Percentiles rank a stretch among this genome's conserved stretches.
phyloP scores from a whole-genome alignment of 768 basidiomycete genomes.

The Panaeolus papilionaceus region DNA sequence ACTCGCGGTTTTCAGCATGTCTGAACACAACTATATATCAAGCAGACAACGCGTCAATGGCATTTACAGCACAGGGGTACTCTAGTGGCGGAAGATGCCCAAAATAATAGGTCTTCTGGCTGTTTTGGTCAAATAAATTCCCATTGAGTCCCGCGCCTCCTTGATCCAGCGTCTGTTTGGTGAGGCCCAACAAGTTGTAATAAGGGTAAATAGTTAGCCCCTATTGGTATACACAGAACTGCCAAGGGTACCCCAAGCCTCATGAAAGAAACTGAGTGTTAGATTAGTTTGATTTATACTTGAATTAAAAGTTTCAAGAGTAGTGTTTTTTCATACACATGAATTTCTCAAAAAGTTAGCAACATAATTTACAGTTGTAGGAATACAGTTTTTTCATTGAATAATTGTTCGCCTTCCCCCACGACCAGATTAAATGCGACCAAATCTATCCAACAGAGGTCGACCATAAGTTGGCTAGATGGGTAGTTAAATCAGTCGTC shows the following conservation, averaged over 20 bases:
- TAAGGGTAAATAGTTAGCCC: neutral
- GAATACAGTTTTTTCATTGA: neutral
- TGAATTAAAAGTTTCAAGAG: no score
- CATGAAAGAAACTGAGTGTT: no score
- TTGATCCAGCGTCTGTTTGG: slow-evolving; percentile 13
- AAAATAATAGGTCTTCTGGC: neutral
- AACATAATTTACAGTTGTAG: no score
- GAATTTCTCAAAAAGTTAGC: no score
- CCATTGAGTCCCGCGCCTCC: slow-evolving; percentile 6
- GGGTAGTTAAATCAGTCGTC: neutral
- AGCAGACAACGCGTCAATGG: neutral
- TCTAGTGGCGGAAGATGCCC: neutral
- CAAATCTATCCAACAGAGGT: slow-evolving; percentile 21
- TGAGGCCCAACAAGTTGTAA: slow-evolving; percentile 7
- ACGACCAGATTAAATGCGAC: slow-evolving; percentile 19
- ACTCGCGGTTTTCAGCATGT: no score
- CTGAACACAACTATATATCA: neutral
- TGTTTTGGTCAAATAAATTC: neutral
- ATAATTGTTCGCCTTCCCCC: neutral
- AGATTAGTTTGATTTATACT: no score
- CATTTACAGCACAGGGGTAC: neutral
- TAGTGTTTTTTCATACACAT: no score
- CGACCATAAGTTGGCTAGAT: slow-evolving; percentile 27
- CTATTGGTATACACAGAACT: neutral
- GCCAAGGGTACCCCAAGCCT: neutral